Percentiles rank a stretch among this genome's conserved stretches.
Evolutionary conservation across 441 rosid genomes (phyloP).

Genomic region (Arabidopsis hybrid): DNA sequence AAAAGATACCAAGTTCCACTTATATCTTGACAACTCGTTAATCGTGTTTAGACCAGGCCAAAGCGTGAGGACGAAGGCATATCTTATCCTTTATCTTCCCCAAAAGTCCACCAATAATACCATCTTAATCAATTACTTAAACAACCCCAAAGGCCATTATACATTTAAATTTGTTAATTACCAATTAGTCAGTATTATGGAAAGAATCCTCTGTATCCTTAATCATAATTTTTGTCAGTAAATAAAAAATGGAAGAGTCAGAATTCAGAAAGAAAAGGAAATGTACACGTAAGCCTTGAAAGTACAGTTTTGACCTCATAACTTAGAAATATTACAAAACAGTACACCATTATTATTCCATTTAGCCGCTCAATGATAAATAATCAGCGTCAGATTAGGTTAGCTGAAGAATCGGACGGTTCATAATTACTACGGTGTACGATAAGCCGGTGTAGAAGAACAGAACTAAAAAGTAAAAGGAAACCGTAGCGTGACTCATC

Average conservation of each 20-base stretch:
- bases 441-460: no score
- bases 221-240: background rate
- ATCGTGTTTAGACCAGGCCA: conserved; percentile 17
- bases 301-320: background rate
- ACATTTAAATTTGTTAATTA: background rate
- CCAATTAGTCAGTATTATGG: no score
- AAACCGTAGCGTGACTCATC: conserved; percentile 26
- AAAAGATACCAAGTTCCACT: background rate
- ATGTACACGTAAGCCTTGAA: background rate
- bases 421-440: no score
- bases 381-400: no score
- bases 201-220: background rate
- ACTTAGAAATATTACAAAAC: conserved; percentile 1
- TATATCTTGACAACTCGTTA: conserved; percentile 4
- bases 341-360: background rate
- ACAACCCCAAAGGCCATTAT: conserved; percentile 1
- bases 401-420: background rate
- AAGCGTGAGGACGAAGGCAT: conserved; percentile 29
- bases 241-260: background rate
- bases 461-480: no score
- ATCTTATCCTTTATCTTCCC: conserved; percentile 26
- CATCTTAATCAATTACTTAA: conserved; percentile 7
- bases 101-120: conserved; percentile 3
- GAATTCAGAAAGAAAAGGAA: background rate
- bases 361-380: conserved; percentile 18